Evolutionary conservation across 2,329 filamentous ascomycete genomes (phyloP), one percentile per base, ranked within the genome.

Genomic region (Leptographium lundbergii): DNA sequence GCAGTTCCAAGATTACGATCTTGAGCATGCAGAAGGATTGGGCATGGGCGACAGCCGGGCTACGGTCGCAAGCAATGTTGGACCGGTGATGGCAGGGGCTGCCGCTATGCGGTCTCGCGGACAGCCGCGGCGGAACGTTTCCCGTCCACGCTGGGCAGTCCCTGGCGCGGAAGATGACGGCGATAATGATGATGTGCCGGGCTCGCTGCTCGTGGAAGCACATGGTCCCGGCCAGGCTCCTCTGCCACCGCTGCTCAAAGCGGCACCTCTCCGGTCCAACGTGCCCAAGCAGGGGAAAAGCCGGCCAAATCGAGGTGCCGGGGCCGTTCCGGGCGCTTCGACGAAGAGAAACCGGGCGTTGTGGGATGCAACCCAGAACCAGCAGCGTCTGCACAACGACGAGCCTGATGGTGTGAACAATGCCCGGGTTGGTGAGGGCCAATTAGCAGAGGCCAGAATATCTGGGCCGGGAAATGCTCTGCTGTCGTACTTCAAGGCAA

Each of bases 111-210:
- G 56, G 17, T 17, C 17, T 7, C 24, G 57, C 14, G 52, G 39
- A 4, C 51, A 19, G 27, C 45, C 53, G 32, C 36, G 32, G 19
- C 29, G 50, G 24, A 59, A 58, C 11, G 10, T n/a, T 2, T 54
- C 58, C 0, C 52, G 57, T 6, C 47, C 59, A 5, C 61, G 57
- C 19, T 64, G 61, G 68, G 68, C 59, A 62, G 69, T 32, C 63
- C 62, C 39, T 64, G 56, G 58, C 4, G 65, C 65, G 5, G 78
- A 82, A 34, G 77, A 81, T 3, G 77, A 80, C 34, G 71, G 68
- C 6, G 78, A 81, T 59, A 82, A 85, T 59, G 82, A 86, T 58
- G 83, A 86, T 65, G 83, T 86, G 0, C 84, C 84, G 0, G 80
- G 78, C 22, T 87, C 84, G 3, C 71, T 87, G 22, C 69, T 87